phyloP scores from a whole-genome alignment of 2,329 filamentous ascomycete species.

The Metarhizium guizhouense region DNA sequence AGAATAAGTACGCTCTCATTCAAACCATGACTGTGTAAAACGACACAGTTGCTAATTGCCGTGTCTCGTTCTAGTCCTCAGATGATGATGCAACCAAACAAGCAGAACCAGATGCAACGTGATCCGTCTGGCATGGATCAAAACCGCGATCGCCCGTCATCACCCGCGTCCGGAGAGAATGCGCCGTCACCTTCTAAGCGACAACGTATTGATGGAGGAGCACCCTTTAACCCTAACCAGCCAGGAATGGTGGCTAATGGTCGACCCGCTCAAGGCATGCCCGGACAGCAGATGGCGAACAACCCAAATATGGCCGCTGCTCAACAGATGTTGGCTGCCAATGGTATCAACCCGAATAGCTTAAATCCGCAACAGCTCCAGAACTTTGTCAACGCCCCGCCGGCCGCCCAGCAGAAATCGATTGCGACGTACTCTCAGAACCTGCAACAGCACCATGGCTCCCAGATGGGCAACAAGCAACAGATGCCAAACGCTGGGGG shows the following conservation, averaged over 20 bases:
- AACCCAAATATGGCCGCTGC: slow-evolving; percentile 39
- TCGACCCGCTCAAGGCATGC: slow-evolving; percentile 61
- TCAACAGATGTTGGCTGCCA: slow-evolving; percentile 53
- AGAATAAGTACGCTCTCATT: slow-evolving; percentile 51
- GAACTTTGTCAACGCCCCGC: slow-evolving; percentile 44
- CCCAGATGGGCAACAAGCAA: slow-evolving; percentile 74
- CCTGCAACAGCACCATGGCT: slow-evolving; percentile 73
- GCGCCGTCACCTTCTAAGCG: slow-evolving; percentile 89
- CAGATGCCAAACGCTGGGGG: slow-evolving; percentile 64
- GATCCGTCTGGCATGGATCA: slow-evolving; percentile 83
- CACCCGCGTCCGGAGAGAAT: slow-evolving; percentile 75
- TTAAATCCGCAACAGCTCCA: slow-evolving; percentile 72
- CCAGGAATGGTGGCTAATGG: slow-evolving; percentile 65
- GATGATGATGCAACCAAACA: slow-evolving; percentile 63
- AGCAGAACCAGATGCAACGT: slow-evolving; percentile 77
- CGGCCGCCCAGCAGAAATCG: slow-evolving; percentile 66
- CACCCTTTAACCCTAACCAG: slow-evolving; percentile 64
- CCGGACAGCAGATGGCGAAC: slow-evolving; percentile 56
- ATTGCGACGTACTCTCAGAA: slow-evolving; percentile 82
- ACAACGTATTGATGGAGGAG: slow-evolving; percentile 64
- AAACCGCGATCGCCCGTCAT: slow-evolving; percentile 70
- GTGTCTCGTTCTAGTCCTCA: slow-evolving; percentile 42
- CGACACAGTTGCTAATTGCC: neutral
- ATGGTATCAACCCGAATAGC: slow-evolving; percentile 66
- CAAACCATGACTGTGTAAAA: neutral